Evolutionary conservation across 805 yeast genomes (phyloP).

Genomic region (Zygosaccharomyces bisporus): DNA sequence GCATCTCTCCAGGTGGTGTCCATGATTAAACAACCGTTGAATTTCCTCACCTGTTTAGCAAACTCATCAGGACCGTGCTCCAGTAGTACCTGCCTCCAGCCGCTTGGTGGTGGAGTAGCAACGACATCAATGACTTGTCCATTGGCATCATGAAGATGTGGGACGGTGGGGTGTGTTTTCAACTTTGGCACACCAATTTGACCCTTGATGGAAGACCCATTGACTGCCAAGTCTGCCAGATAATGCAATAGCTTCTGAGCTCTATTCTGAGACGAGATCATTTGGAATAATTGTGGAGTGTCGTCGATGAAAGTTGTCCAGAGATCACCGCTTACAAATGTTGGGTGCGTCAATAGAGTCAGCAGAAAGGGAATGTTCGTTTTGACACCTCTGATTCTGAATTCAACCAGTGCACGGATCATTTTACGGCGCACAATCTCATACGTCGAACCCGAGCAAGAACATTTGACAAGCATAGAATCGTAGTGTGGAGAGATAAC

Average conservation of each 20-base stretch:
- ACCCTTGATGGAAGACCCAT: conserved; percentile 94
- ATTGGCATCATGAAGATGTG: conserved; percentile 58
- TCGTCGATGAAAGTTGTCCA: conserved; percentile 99
- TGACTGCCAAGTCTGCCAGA: conserved; percentile 89
- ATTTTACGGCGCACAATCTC: conserved; percentile 97
- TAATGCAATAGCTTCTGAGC: conserved; percentile 91
- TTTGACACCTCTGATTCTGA: conserved; percentile 98
- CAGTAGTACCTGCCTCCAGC: conserved; percentile 89
- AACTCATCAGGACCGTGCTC: conserved; percentile 85
- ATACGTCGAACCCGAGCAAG: conserved; percentile 94
- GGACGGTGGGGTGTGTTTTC: conserved; percentile 68
- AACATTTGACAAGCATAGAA: conserved; percentile 96
- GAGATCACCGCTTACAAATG: conserved; percentile 80
- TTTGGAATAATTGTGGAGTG: conserved; percentile 91
- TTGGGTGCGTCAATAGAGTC: conserved; percentile 84
- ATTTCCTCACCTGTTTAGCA: conserved; percentile 79
- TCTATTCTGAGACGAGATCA: conserved; percentile 93
- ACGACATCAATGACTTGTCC: conserved; percentile 61
- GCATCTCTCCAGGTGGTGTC: conserved; percentile 99
- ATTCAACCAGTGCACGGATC: conserved; percentile 94
- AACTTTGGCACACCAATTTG: conserved; percentile 91
- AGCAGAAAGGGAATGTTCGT: conserved; percentile 95
- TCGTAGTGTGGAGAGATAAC: conserved; percentile 96
- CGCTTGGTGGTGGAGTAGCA: conserved; percentile 55
- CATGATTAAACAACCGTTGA: conserved; percentile 87